Evolutionary conservation across 2,329 filamentous ascomycete species (phyloP), one percentile per base, ranked within the genome.

Genomic region (Ceratocystis ficicola): DNA sequence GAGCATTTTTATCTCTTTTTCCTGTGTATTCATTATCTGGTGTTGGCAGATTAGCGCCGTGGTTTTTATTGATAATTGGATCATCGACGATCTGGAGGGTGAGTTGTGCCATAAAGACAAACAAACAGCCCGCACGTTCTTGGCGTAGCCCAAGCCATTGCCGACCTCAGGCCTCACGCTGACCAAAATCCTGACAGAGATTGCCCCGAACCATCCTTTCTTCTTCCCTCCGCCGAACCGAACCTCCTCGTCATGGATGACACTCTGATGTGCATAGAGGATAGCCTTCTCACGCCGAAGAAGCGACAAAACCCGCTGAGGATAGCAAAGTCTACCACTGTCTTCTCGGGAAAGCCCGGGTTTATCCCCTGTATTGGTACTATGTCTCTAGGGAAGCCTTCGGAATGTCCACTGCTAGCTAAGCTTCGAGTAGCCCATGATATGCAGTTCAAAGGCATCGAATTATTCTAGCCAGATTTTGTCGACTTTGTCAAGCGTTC

Each of bases 391-490:
- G 70, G 70, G 12, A 60, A 59, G 3, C 63, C 68, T 2, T 60
- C 59, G 10, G 6, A 65, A 5, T 69, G 69, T 59, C 48, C 66
- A 10, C 66, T 71, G n/a, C 48, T 67, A n/a, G 68, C 44, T 20
- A 71, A 71, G 64, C 64, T 71, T 30, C 46, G 63, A 5, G 62
- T 68, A 15, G 70, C 68, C 12, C 20, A 62, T 20, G 36, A 50
- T 7, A 59, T 63, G 36, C 68, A 69, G 17, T 70, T 70, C 65
- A 59, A 64, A 36, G 70, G 69, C 41, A 61, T 71, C 28, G 70
- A 71, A 62, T 52, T 71, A 22, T 70, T 67, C 61, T 71, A 67
- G 69, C 67, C 70, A 25, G 70, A 72, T 65, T 67, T 72, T 12
- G 36, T 65, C 15, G 55, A 50, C 15, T 68, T 69, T 44, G 50